Conservation (phyloP, 192 early-diverging fungal genomes). For the Spinellus fusiger region DNA sequence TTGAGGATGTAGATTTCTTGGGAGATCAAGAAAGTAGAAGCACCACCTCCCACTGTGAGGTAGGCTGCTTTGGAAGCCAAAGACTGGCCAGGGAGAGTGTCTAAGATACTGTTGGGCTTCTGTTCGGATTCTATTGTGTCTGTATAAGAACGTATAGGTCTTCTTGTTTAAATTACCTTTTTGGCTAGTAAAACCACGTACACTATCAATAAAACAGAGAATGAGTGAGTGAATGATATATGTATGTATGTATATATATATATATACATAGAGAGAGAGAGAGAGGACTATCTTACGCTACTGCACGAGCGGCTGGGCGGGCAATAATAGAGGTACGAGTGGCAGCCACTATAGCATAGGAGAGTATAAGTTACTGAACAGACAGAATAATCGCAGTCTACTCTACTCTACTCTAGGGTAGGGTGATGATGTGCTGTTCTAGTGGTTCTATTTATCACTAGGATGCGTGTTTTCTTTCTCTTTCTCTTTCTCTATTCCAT, state of each 20-base stretch:
- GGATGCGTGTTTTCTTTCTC: not conserved
- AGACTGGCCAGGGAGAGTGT: constrained; percentile 86
- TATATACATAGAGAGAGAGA: too few relatives aligned
- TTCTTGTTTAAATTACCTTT: not conserved
- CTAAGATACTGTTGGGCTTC: constrained; percentile 86
- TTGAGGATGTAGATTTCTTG: constrained; percentile 98
- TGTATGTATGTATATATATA: constrained; percentile 18
- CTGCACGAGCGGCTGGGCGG: too few relatives aligned
- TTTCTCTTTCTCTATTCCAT: not conserved
- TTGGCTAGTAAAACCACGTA: not conserved
- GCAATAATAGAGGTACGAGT: constrained; percentile 10
- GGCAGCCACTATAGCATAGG: constrained; percentile 4
- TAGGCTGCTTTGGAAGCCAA: constrained; percentile 85
- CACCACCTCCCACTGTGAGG: constrained; percentile 74
- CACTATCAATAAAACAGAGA: too few relatives aligned
- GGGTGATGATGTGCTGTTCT: not conserved
- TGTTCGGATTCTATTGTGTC: constrained; percentile 48
- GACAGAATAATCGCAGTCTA: not conserved
- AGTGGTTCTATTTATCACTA: not conserved
- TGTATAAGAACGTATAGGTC: not conserved
- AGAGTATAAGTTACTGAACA: not conserved
- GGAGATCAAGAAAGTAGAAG: constrained; percentile 83
- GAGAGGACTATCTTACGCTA: too few relatives aligned
- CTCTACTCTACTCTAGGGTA: not conserved
- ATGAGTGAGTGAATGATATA: not conserved